phyloP scores from a whole-genome alignment of 2,329 filamentous ascomycete species.

The Xylaria sp. region DNA sequence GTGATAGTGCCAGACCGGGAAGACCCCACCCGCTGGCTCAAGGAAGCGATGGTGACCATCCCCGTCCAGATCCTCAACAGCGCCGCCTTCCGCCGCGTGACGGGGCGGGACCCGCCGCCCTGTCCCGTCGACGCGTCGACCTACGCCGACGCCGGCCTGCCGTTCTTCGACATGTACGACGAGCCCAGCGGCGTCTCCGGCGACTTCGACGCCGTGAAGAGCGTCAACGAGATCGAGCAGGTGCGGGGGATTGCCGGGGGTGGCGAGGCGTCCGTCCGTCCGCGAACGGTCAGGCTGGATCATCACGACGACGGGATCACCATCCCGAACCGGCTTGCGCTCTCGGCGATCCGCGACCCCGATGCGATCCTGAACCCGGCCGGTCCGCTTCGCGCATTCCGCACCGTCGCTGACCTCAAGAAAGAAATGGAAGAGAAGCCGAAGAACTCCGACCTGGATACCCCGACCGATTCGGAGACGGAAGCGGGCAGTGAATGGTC shows the following conservation, averaged over 20 bases:
- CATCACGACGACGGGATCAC: background rate
- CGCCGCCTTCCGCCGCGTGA: slow-evolving; percentile 38
- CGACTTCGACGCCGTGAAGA: slow-evolving; percentile 19
- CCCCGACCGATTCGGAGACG: background rate
- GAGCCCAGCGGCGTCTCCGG: slow-evolving; percentile 20
- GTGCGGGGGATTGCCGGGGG: slow-evolving; percentile 7
- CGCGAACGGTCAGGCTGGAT: background rate
- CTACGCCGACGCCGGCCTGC: slow-evolving; percentile 39
- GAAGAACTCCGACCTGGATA: background rate
- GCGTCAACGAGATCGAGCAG: slow-evolving; percentile 25
- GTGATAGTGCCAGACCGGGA: slow-evolving; percentile 11
- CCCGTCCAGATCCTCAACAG: slow-evolving; percentile 45
- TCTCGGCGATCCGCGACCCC: slow-evolving; percentile 13
- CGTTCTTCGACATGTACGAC: slow-evolving; percentile 43
- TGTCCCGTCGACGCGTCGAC: slow-evolving; percentile 39
- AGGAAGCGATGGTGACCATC: slow-evolving; percentile 17
- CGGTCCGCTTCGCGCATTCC: slow-evolving; percentile 22
- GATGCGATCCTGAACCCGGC: slow-evolving; percentile 16
- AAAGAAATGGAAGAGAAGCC: background rate
- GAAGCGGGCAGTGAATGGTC: too few relatives aligned
- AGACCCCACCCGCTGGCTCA: slow-evolving; percentile 4
- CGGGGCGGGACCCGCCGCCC: slow-evolving; percentile 38
- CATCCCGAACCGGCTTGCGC: background rate
- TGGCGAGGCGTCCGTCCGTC: slow-evolving; percentile 10
- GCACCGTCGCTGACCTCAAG: slow-evolving; percentile 11